Evolutionary conservation across 2,329 filamentous ascomycete species (phyloP), one percentile per base, ranked within the genome.

Genomic region (Cercospora sesami): DNA sequence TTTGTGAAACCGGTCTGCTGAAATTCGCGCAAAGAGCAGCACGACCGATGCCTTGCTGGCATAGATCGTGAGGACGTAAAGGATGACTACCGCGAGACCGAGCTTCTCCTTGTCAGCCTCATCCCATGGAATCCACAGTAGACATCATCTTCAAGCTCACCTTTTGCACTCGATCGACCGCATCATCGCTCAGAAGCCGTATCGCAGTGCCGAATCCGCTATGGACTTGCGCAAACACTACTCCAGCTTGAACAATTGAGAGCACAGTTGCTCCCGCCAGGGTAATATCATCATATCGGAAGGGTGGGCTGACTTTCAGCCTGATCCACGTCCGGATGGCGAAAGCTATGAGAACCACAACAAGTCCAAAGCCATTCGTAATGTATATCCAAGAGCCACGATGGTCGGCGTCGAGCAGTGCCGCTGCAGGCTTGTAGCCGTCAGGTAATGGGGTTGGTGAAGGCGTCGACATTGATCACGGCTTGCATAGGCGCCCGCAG

Each of bases 21-120:
- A 82, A 16, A 85, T 75, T 5, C 82, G 81, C 21, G 82, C 74
- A 63, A 83, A 80, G 10, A 85, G 79, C 16, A 81, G 77, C 5
- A 80, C 76, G 42, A 83, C 77, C 8, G 80, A 80, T 64, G 76
- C 77, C 70, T 84, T 84, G 4, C 81, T 81, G 16, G 83, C 74
- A 68, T 80, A 82, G 21, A 83, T 69, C 0, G 77, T 74, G 33
- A 81, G 48, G 51, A 84, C 70, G 63, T 80, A 81, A 64, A 85
- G 75, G n/a, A 83, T 73, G 67, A 85, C 80, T 67, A 78, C 78
- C 48, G 78, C 73, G 64, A 80, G 80, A 36, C 79, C 74, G 18
- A 75, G 74, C 79, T 81, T 60, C 5, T 61, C 53, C 14, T 14
- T 23, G 9, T 58, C n/a, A 48, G 28, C 7, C 9, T 18, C 30